These are phyloP conservation scores for Colletotrichum gloeosporioides DNA, from an alignment of 2,329 filamentous ascomycete genomes.

Conservation along the genomic window DNA sequence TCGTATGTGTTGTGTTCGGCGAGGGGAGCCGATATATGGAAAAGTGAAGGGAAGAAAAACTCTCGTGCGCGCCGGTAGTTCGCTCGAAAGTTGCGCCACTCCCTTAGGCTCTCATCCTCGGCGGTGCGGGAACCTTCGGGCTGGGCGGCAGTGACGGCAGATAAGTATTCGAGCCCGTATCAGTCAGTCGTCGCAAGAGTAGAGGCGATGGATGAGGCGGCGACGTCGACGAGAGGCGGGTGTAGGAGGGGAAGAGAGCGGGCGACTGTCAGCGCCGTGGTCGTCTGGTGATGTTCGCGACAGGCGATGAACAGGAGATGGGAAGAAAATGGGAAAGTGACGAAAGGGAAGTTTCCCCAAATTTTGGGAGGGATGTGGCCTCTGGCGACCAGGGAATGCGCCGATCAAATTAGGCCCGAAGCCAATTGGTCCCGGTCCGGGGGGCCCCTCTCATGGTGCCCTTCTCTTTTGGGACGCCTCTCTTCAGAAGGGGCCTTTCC, in stretches of 20 bases:
- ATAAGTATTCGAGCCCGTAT: neutral
- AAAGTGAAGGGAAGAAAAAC: neutral
- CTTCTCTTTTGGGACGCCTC: neutral
- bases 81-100: constrained; percentile 16
- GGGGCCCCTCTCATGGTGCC: neutral
- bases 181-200: neutral
- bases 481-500: neutral
- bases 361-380: constrained; percentile 15
- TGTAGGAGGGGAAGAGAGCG: neutral
- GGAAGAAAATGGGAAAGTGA: neutral
- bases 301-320: neutral
- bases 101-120: constrained; percentile 18
- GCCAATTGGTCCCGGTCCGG: neutral
- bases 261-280: neutral
- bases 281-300: neutral
- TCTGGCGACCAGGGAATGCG: constrained; percentile 7
- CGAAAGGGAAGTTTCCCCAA: constrained; percentile 8
- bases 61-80: neutral
- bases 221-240: neutral
- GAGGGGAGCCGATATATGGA: neutral
- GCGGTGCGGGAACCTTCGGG: constrained; percentile 13
- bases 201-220: neutral
- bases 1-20: neutral
- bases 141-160: neutral
- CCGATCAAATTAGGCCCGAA: constrained; percentile 1